These are phyloP conservation scores for Skeletonema potamos DNA, from an alignment of 108 stramenopile species.

Conservation along the genomic window DNA sequence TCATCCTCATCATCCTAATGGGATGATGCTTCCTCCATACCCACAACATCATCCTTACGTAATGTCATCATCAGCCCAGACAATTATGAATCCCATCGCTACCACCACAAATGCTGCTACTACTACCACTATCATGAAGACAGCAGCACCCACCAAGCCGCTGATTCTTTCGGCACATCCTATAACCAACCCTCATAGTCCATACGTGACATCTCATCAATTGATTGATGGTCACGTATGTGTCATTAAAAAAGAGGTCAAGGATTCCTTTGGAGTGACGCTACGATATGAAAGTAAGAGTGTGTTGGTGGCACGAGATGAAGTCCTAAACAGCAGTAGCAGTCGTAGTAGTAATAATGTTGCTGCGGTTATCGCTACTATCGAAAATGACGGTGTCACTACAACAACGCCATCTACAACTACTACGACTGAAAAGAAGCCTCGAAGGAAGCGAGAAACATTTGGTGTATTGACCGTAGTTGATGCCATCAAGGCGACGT, in stretches of 20 bases:
- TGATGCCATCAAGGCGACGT: conserved; percentile 47
- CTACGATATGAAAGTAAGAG: conserved; percentile 44
- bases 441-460: conserved; percentile 46
- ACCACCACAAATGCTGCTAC: conserved; percentile 2
- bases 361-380: background rate
- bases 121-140: background rate
- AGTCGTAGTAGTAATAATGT: background rate
- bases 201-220: conserved; percentile 17
- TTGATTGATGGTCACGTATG: conserved; percentile 21
- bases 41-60: background rate
- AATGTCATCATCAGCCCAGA: background rate
- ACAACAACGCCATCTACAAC: background rate
- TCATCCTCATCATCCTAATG: background rate
- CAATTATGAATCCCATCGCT: background rate
- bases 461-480: conserved; percentile 62
- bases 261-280: conserved; percentile 59
- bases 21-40: background rate
- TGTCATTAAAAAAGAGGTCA: conserved; percentile 27
- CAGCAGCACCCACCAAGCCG: conserved; percentile 9
- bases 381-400: background rate
- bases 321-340: background rate
- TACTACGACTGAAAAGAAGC: background rate
- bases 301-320: conserved; percentile 47
- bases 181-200: conserved; percentile 28
- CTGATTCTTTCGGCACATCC: conserved; percentile 17